Conservation (phyloP, 228 moss, liverwort and hornwort species). For the Sphagnum fallax region DNA sequence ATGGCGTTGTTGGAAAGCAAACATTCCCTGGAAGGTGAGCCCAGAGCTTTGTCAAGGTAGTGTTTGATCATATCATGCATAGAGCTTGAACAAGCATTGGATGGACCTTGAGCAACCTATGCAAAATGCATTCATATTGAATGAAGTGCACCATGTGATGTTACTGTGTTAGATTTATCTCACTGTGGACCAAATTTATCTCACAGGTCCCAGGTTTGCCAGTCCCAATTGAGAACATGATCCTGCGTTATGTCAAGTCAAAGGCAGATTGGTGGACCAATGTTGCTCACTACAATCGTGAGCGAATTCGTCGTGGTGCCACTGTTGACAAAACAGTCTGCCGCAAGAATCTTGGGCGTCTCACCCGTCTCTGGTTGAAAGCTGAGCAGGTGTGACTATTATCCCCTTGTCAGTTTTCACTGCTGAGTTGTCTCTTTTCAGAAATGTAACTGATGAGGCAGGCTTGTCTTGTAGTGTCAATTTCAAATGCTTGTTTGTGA, state of each 20-base stretch:
- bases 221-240: constrained; percentile 99
- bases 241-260: constrained; percentile 92
- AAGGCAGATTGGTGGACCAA: constrained; percentile 99
- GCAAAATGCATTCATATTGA: too few species aligned
- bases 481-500: too few species aligned
- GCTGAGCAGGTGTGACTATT: constrained; percentile 61
- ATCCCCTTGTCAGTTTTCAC: not conserved
- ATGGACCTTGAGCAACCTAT: too few species aligned
- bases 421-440: too few species aligned
- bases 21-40: constrained; percentile 89
- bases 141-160: not conserved
- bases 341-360: constrained; percentile 91
- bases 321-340: constrained; percentile 99
- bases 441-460: too few species aligned
- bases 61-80: not conserved
- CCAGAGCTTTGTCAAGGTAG: not conserved
- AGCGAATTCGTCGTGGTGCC: constrained; percentile 94
- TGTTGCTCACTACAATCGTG: constrained; percentile 96
- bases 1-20: constrained; percentile 99
- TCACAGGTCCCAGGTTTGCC: constrained; percentile 85
- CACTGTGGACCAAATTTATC: not conserved
- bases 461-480: too few species aligned
- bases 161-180: not conserved
- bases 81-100: too few species aligned
- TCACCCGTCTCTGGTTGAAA: constrained; percentile 96